phyloP scores from a whole-genome alignment of 345 rosid species.

The Brassica nigra region DNA sequence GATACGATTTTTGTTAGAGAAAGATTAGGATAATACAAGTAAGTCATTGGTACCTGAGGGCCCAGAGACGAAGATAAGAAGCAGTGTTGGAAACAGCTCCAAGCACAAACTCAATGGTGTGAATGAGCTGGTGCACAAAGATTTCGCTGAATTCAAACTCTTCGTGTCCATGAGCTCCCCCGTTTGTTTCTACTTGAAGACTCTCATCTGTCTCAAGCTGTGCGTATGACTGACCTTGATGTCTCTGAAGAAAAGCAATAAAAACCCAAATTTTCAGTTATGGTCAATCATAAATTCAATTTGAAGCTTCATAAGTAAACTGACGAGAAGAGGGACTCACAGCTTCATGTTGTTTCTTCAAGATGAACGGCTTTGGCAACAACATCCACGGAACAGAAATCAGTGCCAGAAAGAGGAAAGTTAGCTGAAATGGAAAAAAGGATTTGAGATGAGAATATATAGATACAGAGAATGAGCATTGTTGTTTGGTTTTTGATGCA shows the following conservation, averaged over 20 bases:
- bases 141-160: background rate
- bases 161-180: slow-evolving; percentile 49
- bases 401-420: slow-evolving; percentile 73
- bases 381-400: slow-evolving; percentile 98
- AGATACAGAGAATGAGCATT: background rate
- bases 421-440: slow-evolving; percentile 53
- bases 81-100: slow-evolving; percentile 99
- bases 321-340: slow-evolving; percentile 43
- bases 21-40: background rate
- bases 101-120: slow-evolving; percentile 95
- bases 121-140: slow-evolving; percentile 83
- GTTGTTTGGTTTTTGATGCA: slow-evolving; percentile 16
- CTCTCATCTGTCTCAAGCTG: slow-evolving; percentile 72
- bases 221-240: slow-evolving; percentile 72
- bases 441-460: slow-evolving; percentile 1
- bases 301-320: slow-evolving; percentile 2
- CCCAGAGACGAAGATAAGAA: slow-evolving; percentile 94
- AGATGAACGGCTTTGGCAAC: slow-evolving; percentile 88
- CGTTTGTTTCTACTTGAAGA: slow-evolving; percentile 61
- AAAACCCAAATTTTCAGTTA: background rate
- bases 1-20: background rate
- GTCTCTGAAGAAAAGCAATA: slow-evolving; percentile 58
- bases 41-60: slow-evolving; percentile 66
- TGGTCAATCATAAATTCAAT: slow-evolving; percentile 3
- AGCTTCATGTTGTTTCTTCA: slow-evolving; percentile 81